These are phyloP conservation scores for Sugiyamaella neomexicana DNA, from an alignment of 1,139 yeast genomes.

Conservation along the genomic window DNA sequence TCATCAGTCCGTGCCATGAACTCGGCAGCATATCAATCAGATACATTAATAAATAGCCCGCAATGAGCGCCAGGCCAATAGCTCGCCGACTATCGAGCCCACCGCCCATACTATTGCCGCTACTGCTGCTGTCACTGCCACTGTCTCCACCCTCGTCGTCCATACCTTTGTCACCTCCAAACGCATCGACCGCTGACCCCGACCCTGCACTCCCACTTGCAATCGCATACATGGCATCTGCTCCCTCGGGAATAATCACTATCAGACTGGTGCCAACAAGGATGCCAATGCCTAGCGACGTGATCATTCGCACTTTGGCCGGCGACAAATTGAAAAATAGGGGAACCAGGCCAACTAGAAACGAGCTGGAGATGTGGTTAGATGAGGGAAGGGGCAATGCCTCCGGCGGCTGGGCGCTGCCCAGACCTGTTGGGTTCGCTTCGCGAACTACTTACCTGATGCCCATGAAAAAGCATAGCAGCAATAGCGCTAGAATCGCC, in stretches of 20 bases:
- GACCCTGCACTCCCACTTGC: slow-evolving; percentile 22
- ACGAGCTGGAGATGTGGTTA: slow-evolving; percentile 30
- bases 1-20: slow-evolving; percentile 3
- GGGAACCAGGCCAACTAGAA: slow-evolving; percentile 44
- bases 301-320: slow-evolving; percentile 39
- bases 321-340: slow-evolving; percentile 39
- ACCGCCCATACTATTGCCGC: too few relatives aligned
- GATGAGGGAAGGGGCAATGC: not conserved
- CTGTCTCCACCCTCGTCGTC: slow-evolving; percentile 22
- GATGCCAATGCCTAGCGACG: slow-evolving; percentile 62
- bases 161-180: slow-evolving; percentile 11
- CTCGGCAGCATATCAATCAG: slow-evolving; percentile 46
- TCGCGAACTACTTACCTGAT: slow-evolving; percentile 9
- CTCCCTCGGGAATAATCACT: slow-evolving; percentile 72
- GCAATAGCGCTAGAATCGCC: slow-evolving; percentile 4
- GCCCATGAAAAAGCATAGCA: slow-evolving; percentile 14
- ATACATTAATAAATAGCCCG: slow-evolving; percentile 57
- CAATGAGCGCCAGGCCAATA: slow-evolving; percentile 45
- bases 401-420: slow-evolving; percentile 13
- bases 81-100: slow-evolving; percentile 18
- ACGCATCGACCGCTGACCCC: slow-evolving; percentile 17
- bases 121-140: too few relatives aligned
- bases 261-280: slow-evolving; percentile 63
- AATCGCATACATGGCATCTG: slow-evolving; percentile 47
- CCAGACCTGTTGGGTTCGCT: slow-evolving; percentile 7